Base-by-base conservation (phyloP, 2,329 filamentous ascomycete species). In the Fusarium duplospermum region DNA sequence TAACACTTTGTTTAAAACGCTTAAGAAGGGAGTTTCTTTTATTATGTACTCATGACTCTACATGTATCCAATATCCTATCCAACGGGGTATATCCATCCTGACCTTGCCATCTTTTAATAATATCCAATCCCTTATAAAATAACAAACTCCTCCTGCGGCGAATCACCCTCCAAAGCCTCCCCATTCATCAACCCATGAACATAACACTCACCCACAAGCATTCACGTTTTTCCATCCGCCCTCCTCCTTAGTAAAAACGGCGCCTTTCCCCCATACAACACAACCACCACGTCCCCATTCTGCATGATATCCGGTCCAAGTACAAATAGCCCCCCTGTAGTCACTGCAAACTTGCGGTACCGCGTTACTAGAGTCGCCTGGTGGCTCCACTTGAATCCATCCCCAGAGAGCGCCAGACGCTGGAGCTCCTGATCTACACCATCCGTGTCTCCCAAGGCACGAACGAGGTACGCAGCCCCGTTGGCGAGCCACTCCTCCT, bases 121-220 rank as follows among this genome's bases (percentile, higher is more conserved):
- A 64, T 71, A 74, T 71, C 64, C 66, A n/a, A 31, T 52, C 67
- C 47, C 33, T 60, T 22, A 81, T 16, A 74, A 22, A 66, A 83
- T 78, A 2, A 75, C 64, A 75, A 82, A 83, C 50, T 76, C 75
- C 52, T 82, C 80, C 22, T 81, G 76, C 6, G 71, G 50, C 1
- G 70, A n/a, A 11, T 77, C 70, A 8, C 68, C 63, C 16, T 71
- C 62, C 65, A 82, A 69, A 4, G 73, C 78, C 68, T 83, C 81
- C 2, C 81, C 81, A 35, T 80, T 72, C 82, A 84, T 83, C 58
- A 83, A 63, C 2, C 82, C 82, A 64, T 83, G 81, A 4, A 82
- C 79, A 66, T 83, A 84, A 38, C 82, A 83, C 67, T 84, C 82
- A 2, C 82, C 81, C 14, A 84, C 64, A 22, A 83, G 62, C 16